Evolutionary conservation across 75 land plant species (phyloP).

Genomic region (Sequoiadendron giganteum): DNA sequence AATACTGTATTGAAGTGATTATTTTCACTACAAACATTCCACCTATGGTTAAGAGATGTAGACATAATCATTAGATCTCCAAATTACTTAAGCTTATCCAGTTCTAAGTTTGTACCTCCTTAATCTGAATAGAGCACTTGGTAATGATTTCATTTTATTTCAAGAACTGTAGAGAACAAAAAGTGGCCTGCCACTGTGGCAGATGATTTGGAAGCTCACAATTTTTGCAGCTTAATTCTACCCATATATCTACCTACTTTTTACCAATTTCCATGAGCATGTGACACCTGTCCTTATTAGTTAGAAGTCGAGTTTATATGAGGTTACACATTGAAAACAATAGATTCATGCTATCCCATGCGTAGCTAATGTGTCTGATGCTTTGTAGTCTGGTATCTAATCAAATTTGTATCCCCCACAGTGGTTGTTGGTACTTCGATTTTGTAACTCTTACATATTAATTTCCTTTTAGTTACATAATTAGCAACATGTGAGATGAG

Average conservation of each 20-base stretch:
- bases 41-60: background rate
- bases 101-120: conserved; percentile 7
- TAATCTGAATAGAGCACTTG: background rate
- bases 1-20: background rate
- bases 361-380: too few species aligned
- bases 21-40: background rate
- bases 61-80: background rate
- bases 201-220: background rate
- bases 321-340: too few species aligned
- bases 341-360: too few species aligned
- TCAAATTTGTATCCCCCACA: too few species aligned
- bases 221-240: conserved; percentile 23
- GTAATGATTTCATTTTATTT: background rate
- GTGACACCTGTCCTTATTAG: too few species aligned
- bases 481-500: too few species aligned
- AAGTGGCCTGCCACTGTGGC: conserved; percentile 73
- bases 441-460: too few species aligned
- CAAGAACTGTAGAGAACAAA: conserved; percentile 36
- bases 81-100: background rate
- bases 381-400: too few species aligned
- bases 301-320: too few species aligned
- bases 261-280: conserved; percentile 33
- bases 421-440: too few species aligned
- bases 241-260: conserved; percentile 33
- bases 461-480: too few species aligned